Base-by-base conservation (phyloP, 1,284 basidiomycete genomes). In the Ustanciosporium gigantosporum region DNA sequence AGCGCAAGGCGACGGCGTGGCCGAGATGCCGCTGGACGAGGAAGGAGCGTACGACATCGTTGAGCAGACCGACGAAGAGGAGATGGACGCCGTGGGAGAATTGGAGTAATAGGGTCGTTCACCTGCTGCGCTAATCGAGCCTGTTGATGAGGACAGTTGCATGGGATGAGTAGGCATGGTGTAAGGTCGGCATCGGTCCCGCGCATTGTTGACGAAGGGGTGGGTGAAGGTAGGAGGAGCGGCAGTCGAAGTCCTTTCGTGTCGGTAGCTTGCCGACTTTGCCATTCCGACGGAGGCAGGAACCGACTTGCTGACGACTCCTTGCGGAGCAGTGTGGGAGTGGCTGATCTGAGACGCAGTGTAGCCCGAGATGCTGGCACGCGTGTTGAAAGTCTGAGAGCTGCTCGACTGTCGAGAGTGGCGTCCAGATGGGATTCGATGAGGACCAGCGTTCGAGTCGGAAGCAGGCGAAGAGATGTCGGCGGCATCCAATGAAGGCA, bases 361-460 rank as follows among this genome's bases (percentile, higher is more conserved):
- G 40, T 56, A 57, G 24, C 61, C 59, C 3, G 60, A 46, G 31
- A 64, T 57, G 66, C 68, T 68, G 21, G 66, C 61, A 23, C 68
- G 53, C 23, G 24, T 17, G 50, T 21, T 42, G 44, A 58, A 53
- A 37, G 52, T 24, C 23, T 56, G 46, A 45, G 51, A 50, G 27
- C 44, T 38, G 56, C 56, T 56, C 39, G 46, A 44, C 45, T 60
- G 65, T 29, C 49, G 46, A 31, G 59, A 50, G 47, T 53, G 64
- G 31, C 49, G 50, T 15, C 49, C 57, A n/a, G 39, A 41, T 4
- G 37, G 22, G 36, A 46, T 25, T 37, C 53, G 49, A 13, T 61
- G 46, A n/a, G 61, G 50, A 11, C 56, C 52, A 9, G 53, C 49
- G 23, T 45, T 46, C n/a, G 60, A 59, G 40, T 55, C 60, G 45